Evolutionary conservation across 2,329 filamentous ascomycete species (phyloP), one percentile per base, ranked within the genome.

Genomic region (Leptographium procerum): DNA sequence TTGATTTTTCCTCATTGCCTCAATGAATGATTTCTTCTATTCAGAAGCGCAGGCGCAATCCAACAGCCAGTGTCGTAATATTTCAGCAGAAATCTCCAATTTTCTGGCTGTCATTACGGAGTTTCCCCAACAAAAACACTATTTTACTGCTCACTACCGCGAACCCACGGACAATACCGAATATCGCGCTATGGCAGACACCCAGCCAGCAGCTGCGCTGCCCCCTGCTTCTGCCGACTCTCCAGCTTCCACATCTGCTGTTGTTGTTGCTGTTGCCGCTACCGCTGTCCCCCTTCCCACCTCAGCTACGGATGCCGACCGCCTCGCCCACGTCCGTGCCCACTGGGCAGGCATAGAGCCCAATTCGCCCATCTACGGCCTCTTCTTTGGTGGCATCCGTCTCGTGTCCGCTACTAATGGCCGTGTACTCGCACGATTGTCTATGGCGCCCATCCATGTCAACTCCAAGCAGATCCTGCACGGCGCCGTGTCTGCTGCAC

Each of bases 391-490:
- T 1, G 70, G 73, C 28, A 74, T 78, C 48, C 67, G 70, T 6
- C 72, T 82, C 62, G 65, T 73, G 28, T 70, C 71, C 4, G 75
- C 79, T 11, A 63, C 69, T 1, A 69, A 69, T 53, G 83, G 82
- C 31, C 69, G 65, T 13, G 73, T 84, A 48, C 72, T 69, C 22
- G 75, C 79, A 11, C 74, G 70, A 1, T 72, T 86, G 29, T 68
- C 69, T 1, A 72, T 84, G 8, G 72, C 69, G 19, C 61, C 69
- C 13, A 76, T 78, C 63, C 87, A 89, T 69, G 77, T 89, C 68
- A 89, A 89, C 73, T 82, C 81, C 61, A 78, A 81, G 59, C 80
- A 82, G 7, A 82, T 80, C 24, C 77, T 91, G 10, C 87, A 91
- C 71, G 87, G 87, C 62, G 83, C 84, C 54, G 86, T 88, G 4